Evolutionary conservation across 495 filamentous ascomycete genomes (phyloP).

Genomic region (Xylaria cubensis): DNA sequence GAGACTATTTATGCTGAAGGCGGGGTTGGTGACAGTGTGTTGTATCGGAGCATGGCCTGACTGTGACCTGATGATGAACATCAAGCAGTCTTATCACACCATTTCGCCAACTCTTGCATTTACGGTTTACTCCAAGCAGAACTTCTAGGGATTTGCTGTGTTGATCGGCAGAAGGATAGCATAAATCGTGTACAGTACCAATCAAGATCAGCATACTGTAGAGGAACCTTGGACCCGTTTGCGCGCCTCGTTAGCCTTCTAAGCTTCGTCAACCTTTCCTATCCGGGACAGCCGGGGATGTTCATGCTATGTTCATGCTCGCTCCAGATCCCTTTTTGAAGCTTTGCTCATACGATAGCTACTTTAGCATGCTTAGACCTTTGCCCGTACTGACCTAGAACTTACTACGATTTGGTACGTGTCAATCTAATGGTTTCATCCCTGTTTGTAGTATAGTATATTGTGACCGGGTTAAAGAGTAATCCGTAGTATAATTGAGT

Average conservation of each 20-base stretch:
- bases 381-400: not conserved
- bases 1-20: slow-evolving; percentile 21
- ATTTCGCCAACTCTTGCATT: slow-evolving; percentile 23
- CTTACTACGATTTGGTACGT: not conserved
- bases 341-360: slow-evolving; percentile 20
- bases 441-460: not conserved
- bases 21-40: slow-evolving; percentile 11
- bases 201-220: not conserved
- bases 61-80: slow-evolving; percentile 9
- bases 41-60: slow-evolving; percentile 9
- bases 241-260: slow-evolving; percentile 1
- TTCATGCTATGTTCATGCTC: not conserved
- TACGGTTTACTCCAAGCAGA: not conserved
- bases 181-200: not conserved
- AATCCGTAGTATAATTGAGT: not conserved
- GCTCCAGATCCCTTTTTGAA: slow-evolving; percentile 8
- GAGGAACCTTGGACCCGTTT: slow-evolving; percentile 17
- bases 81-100: not conserved
- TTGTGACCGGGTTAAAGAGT: not conserved
- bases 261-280: not conserved
- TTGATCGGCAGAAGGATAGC: slow-evolving; percentile 14
- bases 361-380: not conserved
- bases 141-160: not conserved
- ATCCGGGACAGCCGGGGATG: slow-evolving; percentile 8
- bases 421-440: slow-evolving; percentile 10